These are phyloP conservation scores for Gossypium davidsonii DNA, from an alignment of 441 rosid genomes.

Conservation along the genomic window DNA sequence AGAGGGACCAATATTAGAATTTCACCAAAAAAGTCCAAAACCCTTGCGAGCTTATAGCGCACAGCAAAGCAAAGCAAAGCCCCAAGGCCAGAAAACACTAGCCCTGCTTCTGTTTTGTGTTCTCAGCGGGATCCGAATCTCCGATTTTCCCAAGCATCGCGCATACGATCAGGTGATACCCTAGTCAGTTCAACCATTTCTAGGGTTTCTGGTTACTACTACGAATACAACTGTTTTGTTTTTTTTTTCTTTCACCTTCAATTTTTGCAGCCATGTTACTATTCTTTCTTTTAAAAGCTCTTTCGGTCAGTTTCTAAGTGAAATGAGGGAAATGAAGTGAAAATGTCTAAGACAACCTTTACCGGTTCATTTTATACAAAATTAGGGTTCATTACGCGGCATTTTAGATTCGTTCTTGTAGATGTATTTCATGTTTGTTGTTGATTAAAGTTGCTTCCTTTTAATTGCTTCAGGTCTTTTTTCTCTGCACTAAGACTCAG, in stretches of 20 bases:
- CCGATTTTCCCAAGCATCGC: not conserved
- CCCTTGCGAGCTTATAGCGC: not conserved
- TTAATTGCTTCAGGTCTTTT: conserved; percentile 22
- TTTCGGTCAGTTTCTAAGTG: not conserved
- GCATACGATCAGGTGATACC: conserved; percentile 12
- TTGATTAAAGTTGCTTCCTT: not conserved
- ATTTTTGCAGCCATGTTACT: not conserved
- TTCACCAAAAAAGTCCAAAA: not conserved
- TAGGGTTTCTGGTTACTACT: not conserved
- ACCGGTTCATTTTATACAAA: not conserved
- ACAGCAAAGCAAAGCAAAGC: not conserved
- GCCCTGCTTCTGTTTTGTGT: not conserved
- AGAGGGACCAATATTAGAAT: not conserved
- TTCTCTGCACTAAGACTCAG: conserved; percentile 8
- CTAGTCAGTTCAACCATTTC: not conserved
- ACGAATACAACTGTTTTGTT: no score
- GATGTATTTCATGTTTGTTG: not conserved
- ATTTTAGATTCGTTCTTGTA: not conserved
- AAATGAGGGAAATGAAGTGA: not conserved
- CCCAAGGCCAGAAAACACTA: not conserved
- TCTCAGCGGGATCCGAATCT: conserved; percentile 26
- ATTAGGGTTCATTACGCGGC: not conserved
- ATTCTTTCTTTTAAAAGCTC: not conserved
- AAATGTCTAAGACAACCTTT: not conserved
- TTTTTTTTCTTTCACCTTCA: not conserved